Evolutionary conservation across 306 rosid species (phyloP), one percentile per base, ranked within the genome.

Genomic region (Biancaea sappan): DNA sequence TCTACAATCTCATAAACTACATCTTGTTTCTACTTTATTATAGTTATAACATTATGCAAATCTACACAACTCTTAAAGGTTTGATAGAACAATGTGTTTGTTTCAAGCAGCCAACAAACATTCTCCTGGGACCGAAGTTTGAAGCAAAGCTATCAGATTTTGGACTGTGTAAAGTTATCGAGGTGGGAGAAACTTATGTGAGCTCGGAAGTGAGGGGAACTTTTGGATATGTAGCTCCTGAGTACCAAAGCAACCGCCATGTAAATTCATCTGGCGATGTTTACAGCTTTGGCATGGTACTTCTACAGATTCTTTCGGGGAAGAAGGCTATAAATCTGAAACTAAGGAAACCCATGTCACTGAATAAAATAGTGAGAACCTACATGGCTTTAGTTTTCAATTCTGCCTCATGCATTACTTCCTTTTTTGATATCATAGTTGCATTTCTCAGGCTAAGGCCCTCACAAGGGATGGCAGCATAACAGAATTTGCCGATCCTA

Each of bases 181-280:
- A 81, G 32, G 66, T 44, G 21, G 94, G 89, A 5, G 85, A 86
- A 74, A 80, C 80, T 6, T 76, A 71, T 83, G 88, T 73, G 1
- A 80, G 85, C 72, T 86, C 91, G 44, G 91, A 89, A 89, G 89
- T 89, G 73, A 84, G 91, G 74, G 89, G 94, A 71, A 86, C 89
- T 66, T 89, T 86, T 69, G 94, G 94, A 22, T 89, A 83, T 50
- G 78, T 89, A 13, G 94, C 86, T 77, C 94, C 94, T 15, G 82
- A 84, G 74, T 86, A 89, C 74, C 81, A 72, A 79, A 81, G 51
- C 73, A 86, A 89, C 82, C 74, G 6, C 72, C 88, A 37, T 40
- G 88, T 86, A 43, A 84, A 84, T 66, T 79, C 89, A 71, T 74
- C 84, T 5, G 89, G 88, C 43, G 89, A 86, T 77, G 91, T 86